These are phyloP conservation scores for Stenocarpella maydis DNA, from an alignment of 2,329 filamentous ascomycete species.

Conservation along the genomic window DNA sequence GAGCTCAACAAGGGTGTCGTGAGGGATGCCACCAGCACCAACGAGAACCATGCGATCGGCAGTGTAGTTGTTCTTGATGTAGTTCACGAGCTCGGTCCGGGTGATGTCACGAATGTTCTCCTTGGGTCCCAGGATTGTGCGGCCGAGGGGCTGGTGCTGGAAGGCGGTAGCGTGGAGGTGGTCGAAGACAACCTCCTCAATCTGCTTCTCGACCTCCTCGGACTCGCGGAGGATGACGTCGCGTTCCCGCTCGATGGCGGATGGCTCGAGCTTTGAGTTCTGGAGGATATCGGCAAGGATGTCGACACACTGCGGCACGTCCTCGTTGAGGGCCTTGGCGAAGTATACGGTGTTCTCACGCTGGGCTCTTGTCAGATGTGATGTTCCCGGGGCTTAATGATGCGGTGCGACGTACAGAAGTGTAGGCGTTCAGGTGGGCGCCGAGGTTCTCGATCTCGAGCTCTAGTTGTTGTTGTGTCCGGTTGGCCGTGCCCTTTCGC, in stretches of 20 bases:
- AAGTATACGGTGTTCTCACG: slow-evolving; percentile 99
- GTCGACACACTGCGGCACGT: slow-evolving; percentile 95
- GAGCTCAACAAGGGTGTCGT: slow-evolving; percentile 92
- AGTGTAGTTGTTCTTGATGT: slow-evolving; percentile 99
- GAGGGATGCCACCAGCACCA: slow-evolving; percentile 91
- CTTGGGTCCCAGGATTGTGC: slow-evolving; percentile 96
- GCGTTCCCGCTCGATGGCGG: slow-evolving; percentile 95
- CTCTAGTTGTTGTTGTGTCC: slow-evolving; percentile 96
- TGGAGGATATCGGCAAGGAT: slow-evolving; percentile 99
- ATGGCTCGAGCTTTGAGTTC: slow-evolving; percentile 96
- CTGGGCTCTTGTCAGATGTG: slow-evolving; percentile 52
- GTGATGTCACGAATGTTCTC: slow-evolving; percentile 98
- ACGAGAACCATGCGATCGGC: slow-evolving; percentile 99
- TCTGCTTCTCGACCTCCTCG: slow-evolving; percentile 99
- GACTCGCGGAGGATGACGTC: slow-evolving; percentile 99
- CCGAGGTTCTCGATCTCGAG: slow-evolving; percentile 99
- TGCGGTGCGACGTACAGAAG: slow-evolving; percentile 75
- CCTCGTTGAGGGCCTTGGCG: slow-evolving; percentile 98
- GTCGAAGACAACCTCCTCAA: slow-evolving; percentile 99
- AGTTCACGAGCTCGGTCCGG: slow-evolving; percentile 87
- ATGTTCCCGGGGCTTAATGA: slow-evolving; percentile 34
- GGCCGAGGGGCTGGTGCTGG: slow-evolving; percentile 94
- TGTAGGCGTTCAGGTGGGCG: slow-evolving; percentile 98
- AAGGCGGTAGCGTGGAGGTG: slow-evolving; percentile 98
- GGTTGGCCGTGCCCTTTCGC: slow-evolving; percentile 83